phyloP scores from a whole-genome alignment of 306 rosid species.

The Sechiopsis laciniata region DNA sequence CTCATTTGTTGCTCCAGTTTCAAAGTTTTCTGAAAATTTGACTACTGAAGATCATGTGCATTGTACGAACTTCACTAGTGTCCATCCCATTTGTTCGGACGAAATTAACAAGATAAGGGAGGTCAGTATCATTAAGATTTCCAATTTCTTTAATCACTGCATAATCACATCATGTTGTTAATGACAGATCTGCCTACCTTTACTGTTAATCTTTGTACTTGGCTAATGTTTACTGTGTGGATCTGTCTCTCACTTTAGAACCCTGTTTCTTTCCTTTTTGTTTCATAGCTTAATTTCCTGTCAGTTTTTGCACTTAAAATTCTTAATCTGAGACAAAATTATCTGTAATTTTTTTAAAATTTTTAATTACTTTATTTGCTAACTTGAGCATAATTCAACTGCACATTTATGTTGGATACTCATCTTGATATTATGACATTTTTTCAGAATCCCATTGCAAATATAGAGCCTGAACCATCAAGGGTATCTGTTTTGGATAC shows the following conservation, averaged over 20 bases:
- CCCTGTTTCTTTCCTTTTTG: background rate
- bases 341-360: background rate
- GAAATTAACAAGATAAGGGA: conserved; percentile 33
- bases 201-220: background rate
- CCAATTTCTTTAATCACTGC: background rate
- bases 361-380: too few species aligned
- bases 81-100: conserved; percentile 45
- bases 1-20: conserved; percentile 51
- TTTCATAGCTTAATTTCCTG: background rate
- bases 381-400: too few species aligned
- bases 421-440: background rate
- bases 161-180: conserved; percentile 2
- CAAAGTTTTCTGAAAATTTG: conserved; percentile 45
- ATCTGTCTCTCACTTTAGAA: background rate
- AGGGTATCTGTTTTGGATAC: conserved; percentile 57
- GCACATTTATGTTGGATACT: background rate
- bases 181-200: background rate
- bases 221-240: background rate
- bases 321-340: background rate
- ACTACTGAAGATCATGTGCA: conserved; percentile 31
- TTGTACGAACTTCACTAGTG: conserved; percentile 35
- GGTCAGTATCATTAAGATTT: conserved; percentile 34
- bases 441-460: conserved; percentile 35
- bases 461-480: conserved; percentile 50
- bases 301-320: background rate